phyloP scores from a whole-genome alignment of 2,329 filamentous ascomycete species.

The Beauveria brongniartii region DNA sequence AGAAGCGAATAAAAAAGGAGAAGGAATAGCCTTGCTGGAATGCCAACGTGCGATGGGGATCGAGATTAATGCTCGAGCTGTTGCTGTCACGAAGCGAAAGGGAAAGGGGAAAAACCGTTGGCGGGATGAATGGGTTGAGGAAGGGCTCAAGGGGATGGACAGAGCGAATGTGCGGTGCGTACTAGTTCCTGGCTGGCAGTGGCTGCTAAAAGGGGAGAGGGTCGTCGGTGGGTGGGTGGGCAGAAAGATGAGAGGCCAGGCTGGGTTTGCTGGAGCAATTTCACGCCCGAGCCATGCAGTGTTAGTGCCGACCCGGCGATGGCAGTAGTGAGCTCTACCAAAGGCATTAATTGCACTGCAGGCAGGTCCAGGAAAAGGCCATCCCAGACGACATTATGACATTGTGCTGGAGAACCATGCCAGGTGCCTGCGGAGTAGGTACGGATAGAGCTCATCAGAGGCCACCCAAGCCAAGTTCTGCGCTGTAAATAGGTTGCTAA shows the following conservation, averaged over 20 bases:
- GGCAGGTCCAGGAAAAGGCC: too few relatives aligned
- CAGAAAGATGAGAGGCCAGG: slow-evolving; percentile 2
- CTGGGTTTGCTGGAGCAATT: slow-evolving; percentile 12
- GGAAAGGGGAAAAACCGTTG: slow-evolving; percentile 2
- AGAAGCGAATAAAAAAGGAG: background rate
- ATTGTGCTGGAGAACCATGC: background rate
- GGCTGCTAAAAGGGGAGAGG: slow-evolving; percentile 14
- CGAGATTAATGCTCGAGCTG: slow-evolving; percentile 4
- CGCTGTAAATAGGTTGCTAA: background rate
- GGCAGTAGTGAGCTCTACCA: background rate
- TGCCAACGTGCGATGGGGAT: background rate
- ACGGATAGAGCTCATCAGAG: slow-evolving; percentile 5
- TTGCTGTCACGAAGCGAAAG: background rate
- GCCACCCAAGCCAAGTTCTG: background rate
- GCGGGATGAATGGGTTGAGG: slow-evolving; percentile 11
- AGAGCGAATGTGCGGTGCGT: slow-evolving; percentile 4
- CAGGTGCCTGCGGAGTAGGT: background rate
- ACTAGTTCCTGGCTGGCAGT: background rate
- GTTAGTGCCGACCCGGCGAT: background rate
- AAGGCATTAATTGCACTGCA: background rate
- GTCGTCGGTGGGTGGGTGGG: slow-evolving; percentile 12
- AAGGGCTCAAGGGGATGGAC: slow-evolving; percentile 10
- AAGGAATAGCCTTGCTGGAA: background rate
- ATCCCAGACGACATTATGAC: background rate
- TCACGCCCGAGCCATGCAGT: slow-evolving; percentile 13